A percentile compares a stretch with the other conserved stretches of the same genome.
phyloP scores from a whole-genome alignment of 139 green algal genomes.

The Coccomyxa sp. region DNA sequence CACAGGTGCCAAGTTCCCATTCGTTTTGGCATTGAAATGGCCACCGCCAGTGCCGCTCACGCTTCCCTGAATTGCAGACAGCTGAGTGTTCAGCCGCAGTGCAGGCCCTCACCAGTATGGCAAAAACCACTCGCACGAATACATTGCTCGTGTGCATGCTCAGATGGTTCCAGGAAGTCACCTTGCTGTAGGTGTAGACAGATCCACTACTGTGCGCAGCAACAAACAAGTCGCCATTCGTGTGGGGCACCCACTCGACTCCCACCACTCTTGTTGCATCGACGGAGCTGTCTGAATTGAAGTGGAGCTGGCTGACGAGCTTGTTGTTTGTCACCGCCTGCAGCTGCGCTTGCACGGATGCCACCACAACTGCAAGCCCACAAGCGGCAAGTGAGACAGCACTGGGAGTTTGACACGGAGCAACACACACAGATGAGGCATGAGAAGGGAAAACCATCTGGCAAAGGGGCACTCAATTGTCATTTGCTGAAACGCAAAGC shows the following conservation, averaged over 20 bases:
- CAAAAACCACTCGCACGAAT: too few species aligned
- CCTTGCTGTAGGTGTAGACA: constrained; percentile 71
- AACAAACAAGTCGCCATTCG: constrained; percentile 41
- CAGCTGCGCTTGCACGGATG: constrained; percentile 58
- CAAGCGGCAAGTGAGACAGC: neutral
- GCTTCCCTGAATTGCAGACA: too few species aligned
- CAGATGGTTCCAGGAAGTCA: neutral
- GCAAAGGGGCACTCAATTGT: too few species aligned
- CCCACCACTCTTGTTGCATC: constrained; percentile 32
- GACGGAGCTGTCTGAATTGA: constrained; percentile 39
- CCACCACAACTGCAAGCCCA: constrained; percentile 44
- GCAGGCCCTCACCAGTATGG: neutral
- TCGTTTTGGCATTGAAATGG: constrained; percentile 39
- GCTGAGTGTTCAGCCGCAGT: neutral
- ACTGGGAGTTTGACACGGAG: neutral
- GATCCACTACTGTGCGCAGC: constrained; percentile 49
- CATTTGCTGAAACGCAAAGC: too few species aligned
- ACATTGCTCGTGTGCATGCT: too few species aligned
- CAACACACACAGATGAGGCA: neutral
- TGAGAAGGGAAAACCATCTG: too few species aligned
- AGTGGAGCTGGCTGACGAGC: constrained; percentile 22
- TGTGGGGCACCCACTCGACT: constrained; percentile 55
- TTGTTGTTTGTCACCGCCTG: constrained; percentile 19
- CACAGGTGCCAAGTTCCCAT: constrained; percentile 22
- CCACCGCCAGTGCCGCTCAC: neutral